Evolutionary conservation across 2,329 filamentous ascomycete species (phyloP), one percentile per base, ranked within the genome.

Genomic region (Aspergillus pseudoterreus): DNA sequence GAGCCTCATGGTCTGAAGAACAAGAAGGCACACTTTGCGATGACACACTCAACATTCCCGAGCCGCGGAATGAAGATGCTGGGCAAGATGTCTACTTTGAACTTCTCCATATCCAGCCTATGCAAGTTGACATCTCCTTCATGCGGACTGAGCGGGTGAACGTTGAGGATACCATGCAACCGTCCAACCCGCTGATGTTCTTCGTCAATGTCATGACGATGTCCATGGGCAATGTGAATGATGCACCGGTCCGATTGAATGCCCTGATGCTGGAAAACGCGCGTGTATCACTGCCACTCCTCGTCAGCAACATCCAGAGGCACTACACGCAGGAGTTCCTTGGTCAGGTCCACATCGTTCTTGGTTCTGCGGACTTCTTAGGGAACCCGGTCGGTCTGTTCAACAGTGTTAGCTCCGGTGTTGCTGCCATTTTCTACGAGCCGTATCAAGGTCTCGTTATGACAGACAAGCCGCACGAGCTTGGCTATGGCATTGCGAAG

Each of bases 151-250:
- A 99, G 70, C 85, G 91, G 10, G 88, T 99, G 74, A 99, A 99
- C 58, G 92, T 90, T 2, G 92, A 97, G 69, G 92, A 97, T 69
- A 95, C 94, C 61, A 88, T 91, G 43, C 90, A 90, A 12, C 90
- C 90, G 1, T 85, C 83, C 39, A 99, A 96, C 66, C 95, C 95
- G 0, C 81, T 99, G 70, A 97, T 97, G 92, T 99, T 97, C 76
- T 92, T 96, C 68, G 85, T 97, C 70, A 97, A 99, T 66, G 90
- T 97, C 60, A 85, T 99, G 78, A 97, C 95, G 0, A 99, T 99
- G 94, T 95, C 94, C 12, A 94, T 99, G 64, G 94, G 94, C 57
- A 99, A 99, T 64, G 90, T 99, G 77, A 99, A 99, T 64, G 95
- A 99, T 71, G 94, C 94, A 6, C 95, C 94, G 0, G 85, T 99